Base-by-base conservation (phyloP, 2,329 filamentous ascomycete species). In the Paracamarosporium sp. region DNA sequence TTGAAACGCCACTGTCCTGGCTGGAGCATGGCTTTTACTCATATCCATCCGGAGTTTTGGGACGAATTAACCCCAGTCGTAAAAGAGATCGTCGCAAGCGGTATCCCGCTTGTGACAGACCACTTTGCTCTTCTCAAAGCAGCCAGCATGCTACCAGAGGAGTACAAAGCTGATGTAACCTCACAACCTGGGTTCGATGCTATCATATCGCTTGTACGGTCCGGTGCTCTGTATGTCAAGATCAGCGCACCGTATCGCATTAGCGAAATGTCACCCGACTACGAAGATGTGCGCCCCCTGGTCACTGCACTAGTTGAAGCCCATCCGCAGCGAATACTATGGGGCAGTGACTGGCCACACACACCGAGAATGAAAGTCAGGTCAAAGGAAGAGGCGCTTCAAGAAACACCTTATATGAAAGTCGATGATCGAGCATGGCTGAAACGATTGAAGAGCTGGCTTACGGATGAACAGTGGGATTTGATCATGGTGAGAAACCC, bases 321-420 rank as follows among this genome's bases (percentile, higher is more conserved):
- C 4, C 77, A 78, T 45, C 71, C 72, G 9, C 51, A 61, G 20
- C 68, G 63, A 4, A 55, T 78, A 9, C 31, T 78, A 1, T 79
- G 75, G 74, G 76, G 76, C 2, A 79, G 76, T 58, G 76, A 79
- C 43, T 79, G 71, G 72, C 75, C 76, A 1, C 76, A 78, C 56
- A 77, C 74, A 1, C 75, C 76, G 0, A 64, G 71, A 15, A 78
- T 78, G 76, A 77, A 73, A 50, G 69, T 76, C 1, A 70, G 76
- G 0, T 70, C 56, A 5, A 64, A 57, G 5, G 70, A 77, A 45
- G 75, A 75, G 30, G 76, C 74, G 1, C 52, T 78, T 53, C 62
- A 56, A 4, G 75, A 76, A 52, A 72, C 72, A 1, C 63, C 68
- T 5, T 74, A 62, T 50, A 41, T 71, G 24, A 36, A 60, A 12